Conservation (phyloP, 1,284 basidiomycete genomes). For the Cryptococcus hybrid region DNA sequence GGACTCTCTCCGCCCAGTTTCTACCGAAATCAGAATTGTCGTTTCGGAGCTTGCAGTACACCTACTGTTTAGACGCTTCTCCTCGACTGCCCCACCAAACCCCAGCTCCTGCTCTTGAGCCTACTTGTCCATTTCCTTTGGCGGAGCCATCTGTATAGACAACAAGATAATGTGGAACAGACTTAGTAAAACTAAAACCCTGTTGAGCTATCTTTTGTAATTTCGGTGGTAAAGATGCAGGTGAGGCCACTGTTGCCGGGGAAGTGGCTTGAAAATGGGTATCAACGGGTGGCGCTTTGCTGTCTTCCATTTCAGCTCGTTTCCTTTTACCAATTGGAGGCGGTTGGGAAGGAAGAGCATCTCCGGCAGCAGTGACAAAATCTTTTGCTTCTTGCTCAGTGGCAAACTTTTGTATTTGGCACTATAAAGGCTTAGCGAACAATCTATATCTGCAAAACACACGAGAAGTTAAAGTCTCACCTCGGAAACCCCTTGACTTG, state of each 20-base stretch:
- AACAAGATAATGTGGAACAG: conserved; percentile 29
- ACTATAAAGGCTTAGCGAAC: conserved; percentile 12
- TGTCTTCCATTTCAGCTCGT: conserved; percentile 1
- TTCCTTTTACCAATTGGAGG: background rate
- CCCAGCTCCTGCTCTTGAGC: conserved; percentile 45
- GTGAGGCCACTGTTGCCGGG: background rate
- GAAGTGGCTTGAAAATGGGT: conserved; percentile 9
- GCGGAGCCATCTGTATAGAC: conserved; percentile 49
- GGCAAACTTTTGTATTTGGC: conserved; percentile 47
- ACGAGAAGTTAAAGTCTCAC: conserved; percentile 18
- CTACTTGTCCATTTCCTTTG: conserved; percentile 39
- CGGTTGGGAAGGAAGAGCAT: background rate
- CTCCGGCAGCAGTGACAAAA: conserved; percentile 18
- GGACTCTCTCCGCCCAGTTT: conserved; percentile 46
- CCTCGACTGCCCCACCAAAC: conserved; percentile 44
- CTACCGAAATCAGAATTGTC: conserved; percentile 6
- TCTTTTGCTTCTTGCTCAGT: conserved; percentile 26
- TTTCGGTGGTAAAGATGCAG: conserved; percentile 9
- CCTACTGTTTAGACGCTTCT: conserved; percentile 25
- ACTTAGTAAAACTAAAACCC: conserved; percentile 32
- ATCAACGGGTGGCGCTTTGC: background rate
- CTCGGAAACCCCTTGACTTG: conserved; percentile 42
- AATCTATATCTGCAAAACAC: no score
- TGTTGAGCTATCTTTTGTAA: conserved; percentile 17
- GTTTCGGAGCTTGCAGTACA: background rate